phyloP scores from a whole-genome alignment of 768 basidiomycete species.

The Hirschioporus abietinus region DNA sequence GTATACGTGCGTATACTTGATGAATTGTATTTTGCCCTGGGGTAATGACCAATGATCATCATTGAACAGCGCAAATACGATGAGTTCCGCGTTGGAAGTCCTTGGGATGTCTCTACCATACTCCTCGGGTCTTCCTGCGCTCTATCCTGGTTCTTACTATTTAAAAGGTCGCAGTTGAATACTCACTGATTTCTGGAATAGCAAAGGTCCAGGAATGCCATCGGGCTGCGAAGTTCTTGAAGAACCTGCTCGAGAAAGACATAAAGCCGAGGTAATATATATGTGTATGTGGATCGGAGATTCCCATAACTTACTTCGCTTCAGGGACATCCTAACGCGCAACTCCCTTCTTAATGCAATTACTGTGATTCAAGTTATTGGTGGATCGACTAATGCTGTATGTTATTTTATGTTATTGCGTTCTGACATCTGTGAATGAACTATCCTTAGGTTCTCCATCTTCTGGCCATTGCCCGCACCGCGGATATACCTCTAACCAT shows the following conservation, averaged over 20 bases:
- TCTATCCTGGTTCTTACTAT: conserved; percentile 49
- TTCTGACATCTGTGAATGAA: neutral
- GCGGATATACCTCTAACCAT: conserved; percentile 69
- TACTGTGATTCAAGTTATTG: conserved; percentile 69
- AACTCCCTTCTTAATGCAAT: conserved; percentile 81
- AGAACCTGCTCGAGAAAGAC: conserved; percentile 66
- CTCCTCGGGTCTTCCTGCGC: conserved; percentile 73
- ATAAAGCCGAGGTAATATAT: conserved; percentile 67
- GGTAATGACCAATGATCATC: conserved; percentile 6
- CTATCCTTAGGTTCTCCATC: conserved; percentile 62
- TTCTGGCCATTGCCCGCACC: conserved; percentile 81
- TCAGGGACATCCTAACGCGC: conserved; percentile 60
- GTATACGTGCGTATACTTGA: conserved; percentile 55
- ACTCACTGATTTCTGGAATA: conserved; percentile 19
- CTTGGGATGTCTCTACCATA: conserved; percentile 84
- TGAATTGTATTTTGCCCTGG: neutral
- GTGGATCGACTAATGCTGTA: conserved; percentile 86
- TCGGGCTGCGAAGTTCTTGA: conserved; percentile 73
- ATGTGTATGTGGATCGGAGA: neutral
- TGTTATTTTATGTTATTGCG: conserved; percentile 17
- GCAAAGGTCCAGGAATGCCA: conserved; percentile 83
- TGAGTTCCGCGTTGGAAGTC: conserved; percentile 80
- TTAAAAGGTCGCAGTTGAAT: neutral
- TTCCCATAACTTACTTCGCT: conserved; percentile 3
- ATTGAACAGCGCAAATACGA: conserved; percentile 65